Base-by-base conservation (phyloP, 257 asterid genomes). In the Galeopsis tetrahit region DNA sequence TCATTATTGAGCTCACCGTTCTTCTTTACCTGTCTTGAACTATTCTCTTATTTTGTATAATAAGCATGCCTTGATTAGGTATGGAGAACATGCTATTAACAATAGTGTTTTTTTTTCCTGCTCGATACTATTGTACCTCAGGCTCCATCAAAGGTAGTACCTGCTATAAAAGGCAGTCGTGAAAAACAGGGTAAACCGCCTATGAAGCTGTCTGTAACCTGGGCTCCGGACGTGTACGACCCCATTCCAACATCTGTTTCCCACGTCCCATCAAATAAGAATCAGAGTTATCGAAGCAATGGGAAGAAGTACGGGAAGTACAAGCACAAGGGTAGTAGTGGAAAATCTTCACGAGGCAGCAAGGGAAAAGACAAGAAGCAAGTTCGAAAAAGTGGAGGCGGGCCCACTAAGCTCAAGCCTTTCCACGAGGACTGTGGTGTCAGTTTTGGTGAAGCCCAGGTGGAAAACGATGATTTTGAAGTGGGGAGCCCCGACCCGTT, bases 141-240 rank as follows among this genome's bases (percentile, higher is more conserved):
- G 98, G 80, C 82, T 57, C 74, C 85, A 61, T 39, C 10, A 73
- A 86, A 82, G 92, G 89, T 81, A 74, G 79, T 90, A 69, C 84
- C 99, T 81, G 99, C 99, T 78, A 60, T 95, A 82, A 95, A 92
- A 87, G 99, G 99, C 63, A 87, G 96, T 87, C 96, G 98, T 39
- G 97, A 85, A 80, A 95, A 85, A 77, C 93, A 80, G 53, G 96
- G 96, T 11, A 75, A 62, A 14, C 80, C 85, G 38, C 86, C 88
- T 5, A 82, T 78, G 81, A 87, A 81, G 78, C 85, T 85, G 60
- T 64, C 88, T 0, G 98, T 95, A 42, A 81, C 83, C 38, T 92
- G 99, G 99, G 95, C 96, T 9, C 90, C 96, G 0, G 97, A 90
- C 58, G 99, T 95, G 75, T 92, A 95, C 11, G 99, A 95, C 78